phyloP scores from a whole-genome alignment of 495 filamentous ascomycete species.

The Tricharina praecox region DNA sequence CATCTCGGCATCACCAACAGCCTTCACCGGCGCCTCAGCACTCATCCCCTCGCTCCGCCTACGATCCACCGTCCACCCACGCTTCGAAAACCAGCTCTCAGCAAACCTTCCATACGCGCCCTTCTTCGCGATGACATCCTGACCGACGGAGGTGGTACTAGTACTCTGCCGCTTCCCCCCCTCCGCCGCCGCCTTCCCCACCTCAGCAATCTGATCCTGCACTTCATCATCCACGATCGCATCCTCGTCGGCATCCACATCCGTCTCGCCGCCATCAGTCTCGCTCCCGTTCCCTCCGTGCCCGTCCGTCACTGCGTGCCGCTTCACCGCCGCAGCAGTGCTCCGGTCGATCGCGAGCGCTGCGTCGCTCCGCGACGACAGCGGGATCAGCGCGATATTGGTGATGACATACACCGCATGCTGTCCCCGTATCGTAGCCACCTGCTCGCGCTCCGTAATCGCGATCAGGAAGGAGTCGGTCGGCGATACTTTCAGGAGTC shows the following conservation, averaged over 20 bases:
- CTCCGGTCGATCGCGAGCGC: constrained; percentile 50
- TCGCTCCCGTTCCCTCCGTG: neutral
- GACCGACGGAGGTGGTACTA: constrained; percentile 46
- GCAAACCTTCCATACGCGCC: constrained; percentile 77
- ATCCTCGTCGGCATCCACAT: constrained; percentile 23
- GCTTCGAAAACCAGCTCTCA: constrained; percentile 71
- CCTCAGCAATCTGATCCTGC: constrained; percentile 27
- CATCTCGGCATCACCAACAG: neutral
- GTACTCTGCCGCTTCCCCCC: too few species aligned
- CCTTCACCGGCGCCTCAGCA: neutral
- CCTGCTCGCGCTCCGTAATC: constrained; percentile 68
- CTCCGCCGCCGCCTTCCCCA: constrained; percentile 10
- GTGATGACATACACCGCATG: constrained; percentile 69
- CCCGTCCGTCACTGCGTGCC: constrained; percentile 6
- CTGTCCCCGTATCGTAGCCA: constrained; percentile 59
- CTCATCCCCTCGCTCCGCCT: constrained; percentile 43
- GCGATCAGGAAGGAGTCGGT: constrained; percentile 62
- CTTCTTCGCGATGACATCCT: constrained; percentile 65
- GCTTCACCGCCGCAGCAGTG: constrained; percentile 32
- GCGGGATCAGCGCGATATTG: constrained; percentile 73
- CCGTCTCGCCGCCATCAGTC: constrained; percentile 28
- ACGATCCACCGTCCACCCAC: constrained; percentile 51
- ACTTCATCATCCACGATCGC: constrained; percentile 28
- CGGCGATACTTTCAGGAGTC: constrained; percentile 53
- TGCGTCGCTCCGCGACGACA: constrained; percentile 58